These are phyloP conservation scores for Golubevia pallescens DNA, from an alignment of 1,284 basidiomycete genomes.

Conservation along the genomic window DNA sequence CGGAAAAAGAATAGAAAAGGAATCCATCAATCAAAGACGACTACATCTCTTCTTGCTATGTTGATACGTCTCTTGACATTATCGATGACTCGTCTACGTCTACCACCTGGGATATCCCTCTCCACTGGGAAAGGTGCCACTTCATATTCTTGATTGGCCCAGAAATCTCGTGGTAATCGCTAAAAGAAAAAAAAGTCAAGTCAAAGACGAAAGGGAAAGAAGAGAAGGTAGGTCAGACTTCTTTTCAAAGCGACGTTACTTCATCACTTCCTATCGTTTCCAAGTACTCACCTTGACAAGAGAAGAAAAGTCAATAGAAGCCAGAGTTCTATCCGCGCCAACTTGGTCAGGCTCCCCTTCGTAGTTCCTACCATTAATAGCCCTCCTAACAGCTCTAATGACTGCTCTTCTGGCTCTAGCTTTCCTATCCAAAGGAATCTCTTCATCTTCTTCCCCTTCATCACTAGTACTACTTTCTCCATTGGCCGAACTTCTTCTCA, in stretches of 20 bases:
- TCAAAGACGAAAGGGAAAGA: conserved; percentile 16
- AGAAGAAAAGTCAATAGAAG: conserved; percentile 12
- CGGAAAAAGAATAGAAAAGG: no score
- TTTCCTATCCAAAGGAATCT: conserved; percentile 35
- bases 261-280: conserved; percentile 14
- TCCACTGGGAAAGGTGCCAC: conserved; percentile 55
- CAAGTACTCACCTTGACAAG: conserved; percentile 3
- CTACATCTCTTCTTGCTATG: conserved; percentile 50
- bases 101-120: conserved; percentile 33
- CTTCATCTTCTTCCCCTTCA: conserved; percentile 10
- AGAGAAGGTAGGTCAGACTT: neutral
- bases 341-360: neutral
- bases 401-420: conserved; percentile 45
- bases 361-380: conserved; percentile 43
- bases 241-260: conserved; percentile 19
- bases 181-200: conserved; percentile 29
- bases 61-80: conserved; percentile 51
- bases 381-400: conserved; percentile 39
- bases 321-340: conserved; percentile 28
- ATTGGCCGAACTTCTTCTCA: conserved; percentile 19
- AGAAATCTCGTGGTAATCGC: conserved; percentile 41
- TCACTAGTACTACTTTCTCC: conserved; percentile 4
- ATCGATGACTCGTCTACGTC: conserved; percentile 42
- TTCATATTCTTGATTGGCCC: conserved; percentile 44
- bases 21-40: conserved; percentile 24